Percentiles rank a stretch among this genome's conserved stretches.
Conservation (phyloP, 2,329 filamentous ascomycete genomes). For the Chaetomium olivaceum region DNA sequence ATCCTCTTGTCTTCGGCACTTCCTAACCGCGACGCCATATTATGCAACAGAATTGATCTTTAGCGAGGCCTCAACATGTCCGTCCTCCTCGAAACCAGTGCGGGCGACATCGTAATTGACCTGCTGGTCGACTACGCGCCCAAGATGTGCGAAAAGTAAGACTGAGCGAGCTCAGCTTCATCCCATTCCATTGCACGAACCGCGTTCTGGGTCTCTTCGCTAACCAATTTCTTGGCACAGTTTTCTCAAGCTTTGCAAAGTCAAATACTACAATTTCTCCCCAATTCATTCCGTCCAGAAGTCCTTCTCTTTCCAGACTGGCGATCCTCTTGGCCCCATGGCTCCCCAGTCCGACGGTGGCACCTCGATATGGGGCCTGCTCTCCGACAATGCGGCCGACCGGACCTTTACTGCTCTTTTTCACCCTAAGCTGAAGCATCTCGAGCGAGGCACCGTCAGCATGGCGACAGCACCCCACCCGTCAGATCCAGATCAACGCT, state of each 20-base stretch:
- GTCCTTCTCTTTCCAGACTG: constrained; percentile 93
- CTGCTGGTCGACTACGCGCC: constrained; percentile 86
- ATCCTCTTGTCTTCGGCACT: background rate
- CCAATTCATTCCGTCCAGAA: constrained; percentile 91
- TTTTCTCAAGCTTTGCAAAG: constrained; percentile 97
- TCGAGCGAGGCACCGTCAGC: constrained; percentile 87
- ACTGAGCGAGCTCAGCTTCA: background rate
- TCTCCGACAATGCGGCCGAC: constrained; percentile 66
- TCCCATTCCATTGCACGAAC: background rate
- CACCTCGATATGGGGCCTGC: constrained; percentile 84
- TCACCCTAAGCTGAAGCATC: constrained; percentile 83
- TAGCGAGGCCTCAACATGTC: constrained; percentile 63
- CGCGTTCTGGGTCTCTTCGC: constrained; percentile 35
- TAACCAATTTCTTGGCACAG: constrained; percentile 61
- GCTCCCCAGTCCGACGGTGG: constrained; percentile 87
- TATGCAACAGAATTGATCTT: background rate
- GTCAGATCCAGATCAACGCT: constrained; percentile 74
- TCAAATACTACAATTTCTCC: constrained; percentile 98
- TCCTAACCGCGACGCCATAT: background rate
- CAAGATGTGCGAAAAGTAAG: constrained; percentile 87
- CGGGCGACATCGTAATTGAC: constrained; percentile 93
- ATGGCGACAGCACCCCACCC: constrained; percentile 88
- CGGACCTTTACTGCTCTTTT: constrained; percentile 83
- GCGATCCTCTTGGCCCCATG: constrained; percentile 86
- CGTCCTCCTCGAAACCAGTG: constrained; percentile 87